Percentiles rank a stretch among this genome's conserved stretches.
phyloP scores from a whole-genome alignment of 176 grass and related monocot species.

The Stipa capillata region DNA sequence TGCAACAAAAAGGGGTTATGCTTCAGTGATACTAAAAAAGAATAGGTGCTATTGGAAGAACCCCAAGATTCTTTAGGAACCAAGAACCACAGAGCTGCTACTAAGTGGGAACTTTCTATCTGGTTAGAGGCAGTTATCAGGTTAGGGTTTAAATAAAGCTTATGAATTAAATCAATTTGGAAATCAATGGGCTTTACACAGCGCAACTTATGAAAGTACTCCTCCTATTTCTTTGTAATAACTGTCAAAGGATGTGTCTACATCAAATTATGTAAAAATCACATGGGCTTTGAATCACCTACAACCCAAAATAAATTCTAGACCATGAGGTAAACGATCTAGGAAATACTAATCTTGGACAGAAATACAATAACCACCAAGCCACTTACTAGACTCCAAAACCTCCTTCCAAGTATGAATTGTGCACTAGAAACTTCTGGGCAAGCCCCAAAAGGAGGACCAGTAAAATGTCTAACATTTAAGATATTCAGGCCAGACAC shows the following conservation, averaged over 20 bases:
- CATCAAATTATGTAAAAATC: background rate
- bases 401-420: background rate
- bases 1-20: conserved; percentile 13
- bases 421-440: background rate
- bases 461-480: background rate
- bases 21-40: background rate
- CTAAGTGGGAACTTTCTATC: background rate
- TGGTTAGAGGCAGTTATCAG: background rate
- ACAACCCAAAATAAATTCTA: background rate
- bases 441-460: background rate
- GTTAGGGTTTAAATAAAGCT: background rate
- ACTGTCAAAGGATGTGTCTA: background rate
- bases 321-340: background rate
- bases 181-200: background rate
- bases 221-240: background rate
- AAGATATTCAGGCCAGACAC: background rate
- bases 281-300: background rate
- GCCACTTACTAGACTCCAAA: background rate
- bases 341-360: background rate
- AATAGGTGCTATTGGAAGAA: background rate
- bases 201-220: background rate
- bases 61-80: background rate
- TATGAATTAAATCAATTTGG: background rate
- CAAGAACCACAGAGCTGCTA: background rate
- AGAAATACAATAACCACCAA: background rate